Evolutionary conservation across 2,329 filamentous ascomycete genomes (phyloP), one percentile per base, ranked within the genome.

Genomic region (Neurospora sp.): DNA sequence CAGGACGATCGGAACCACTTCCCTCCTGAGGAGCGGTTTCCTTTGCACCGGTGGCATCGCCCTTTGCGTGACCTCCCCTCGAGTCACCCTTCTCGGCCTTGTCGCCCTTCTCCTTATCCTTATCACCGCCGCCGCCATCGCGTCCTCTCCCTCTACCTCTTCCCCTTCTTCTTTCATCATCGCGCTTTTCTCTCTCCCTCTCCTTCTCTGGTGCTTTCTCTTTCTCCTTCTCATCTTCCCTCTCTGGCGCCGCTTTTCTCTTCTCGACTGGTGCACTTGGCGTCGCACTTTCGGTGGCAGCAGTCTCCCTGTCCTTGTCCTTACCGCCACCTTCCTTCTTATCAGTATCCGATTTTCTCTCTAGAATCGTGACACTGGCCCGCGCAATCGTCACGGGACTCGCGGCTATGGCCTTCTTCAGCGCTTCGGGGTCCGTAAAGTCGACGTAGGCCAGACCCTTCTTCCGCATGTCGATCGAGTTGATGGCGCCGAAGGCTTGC

Each of bases 371-470:
- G 1, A 98, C 93, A 10, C 90, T 90, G 7, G 92, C 93, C 78
- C 96, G 91, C 0, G 91, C 94, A 11, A 98, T 90, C 23, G 90
- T 83, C 38, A 97, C 86, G 0, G 92, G 93, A 76, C 93, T 96
- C 13, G 91, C 92, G 17, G 89, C 86, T 77, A 97, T 89, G 5
- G 95, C 95, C 76, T 92, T 93, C 75, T 87, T 87, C 36, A 98
- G 84, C 10, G 87, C 85, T 9, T 90, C 88, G 0, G 90, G 85
- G 28, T 93, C 89, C 10, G 87, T 86, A 81, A 97, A 98, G 73
- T 97, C 92, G 46, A 97, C 90, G 78, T 97, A 97, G 2, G 93
- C 95, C 76, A 97, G 97, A 0, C 93, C 93, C 79, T 97, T 97
- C 76, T 94, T 91, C 79, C 93, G 94, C 69, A 98, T 95, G 76